Evolutionary conservation across 2,329 filamentous ascomycete species (phyloP), one percentile per base, ranked within the genome.

Genomic region (Capronia coronata): DNA sequence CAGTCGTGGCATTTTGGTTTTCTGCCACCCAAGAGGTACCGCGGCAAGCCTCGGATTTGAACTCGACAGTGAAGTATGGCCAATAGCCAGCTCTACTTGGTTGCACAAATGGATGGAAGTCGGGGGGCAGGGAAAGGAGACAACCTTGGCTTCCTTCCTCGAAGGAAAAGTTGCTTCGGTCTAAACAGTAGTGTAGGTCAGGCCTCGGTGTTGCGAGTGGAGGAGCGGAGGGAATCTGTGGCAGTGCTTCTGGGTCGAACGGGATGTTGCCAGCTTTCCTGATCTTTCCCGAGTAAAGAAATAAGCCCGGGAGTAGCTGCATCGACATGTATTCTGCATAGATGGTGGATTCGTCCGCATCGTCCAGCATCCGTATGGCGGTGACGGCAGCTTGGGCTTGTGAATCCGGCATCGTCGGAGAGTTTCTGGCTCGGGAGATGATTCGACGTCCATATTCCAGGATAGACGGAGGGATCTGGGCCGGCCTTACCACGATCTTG

Each of bases 21-120:
- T 48, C 34, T 34, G 49, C 49, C 19, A 48, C 49, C 43, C 44
- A 51, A 41, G 22, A 41, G 10, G 43, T 51, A 10, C 48, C 48
- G 11, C 48, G 43, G 16, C 43, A 21, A 27, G 48, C 18, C 19
- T 47, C n/a, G 5, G 48, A 51, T 46, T 39, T 47, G 39, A 19
- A 51, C 18, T 51, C 48, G 22, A 51, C 35, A 30, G 32, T 42
- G 27, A 51, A 47, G 23, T 41, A 46, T 14, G 48, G 48, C 43
- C 43, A 51, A 29, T 14, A 46, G 9, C 43, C 43, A 18, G 48
- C 48, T 13, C 25, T 41, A 34, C 37, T 47, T 7, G 48, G 43
- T 46, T 46, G 16, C 21, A 27, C 42, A 22, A 19, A 23, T 34
- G 8, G 42, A 13, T 18, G n/a, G n/a, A n/a, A n/a, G n/a, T n/a